These are phyloP conservation scores for Colletotrichum shisoi DNA, from an alignment of 2,329 filamentous ascomycete species.

Conservation along the genomic window DNA sequence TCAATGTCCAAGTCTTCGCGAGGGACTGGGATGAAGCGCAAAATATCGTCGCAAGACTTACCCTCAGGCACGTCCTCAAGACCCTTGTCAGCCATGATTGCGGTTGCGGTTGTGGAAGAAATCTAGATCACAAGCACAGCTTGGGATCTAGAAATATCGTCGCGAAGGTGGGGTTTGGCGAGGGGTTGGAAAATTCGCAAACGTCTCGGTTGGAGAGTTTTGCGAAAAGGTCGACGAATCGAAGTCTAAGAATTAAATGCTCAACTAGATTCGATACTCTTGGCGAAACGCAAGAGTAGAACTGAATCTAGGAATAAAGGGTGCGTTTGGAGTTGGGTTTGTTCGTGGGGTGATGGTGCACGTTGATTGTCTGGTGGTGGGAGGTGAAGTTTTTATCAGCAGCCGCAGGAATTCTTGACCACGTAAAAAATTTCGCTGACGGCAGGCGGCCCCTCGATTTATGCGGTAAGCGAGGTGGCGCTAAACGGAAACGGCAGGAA, in stretches of 20 bases:
- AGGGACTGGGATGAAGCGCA: not conserved
- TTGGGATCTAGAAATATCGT: conserved; percentile 70
- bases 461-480: conserved; percentile 39
- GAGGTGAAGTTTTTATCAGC: conserved; percentile 40
- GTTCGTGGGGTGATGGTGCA: conserved; percentile 44
- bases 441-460: conserved; percentile 39
- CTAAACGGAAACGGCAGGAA: conserved; percentile 32
- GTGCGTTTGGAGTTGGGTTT: conserved; percentile 34
- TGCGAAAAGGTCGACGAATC: conserved; percentile 43
- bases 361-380: conserved; percentile 44
- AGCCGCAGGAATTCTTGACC: conserved; percentile 37
- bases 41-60: conserved; percentile 28
- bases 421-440: conserved; percentile 50
- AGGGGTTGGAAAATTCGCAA: conserved; percentile 52
- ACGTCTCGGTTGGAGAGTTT: conserved; percentile 37
- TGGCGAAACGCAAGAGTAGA: conserved; percentile 54
- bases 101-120: conserved; percentile 64
- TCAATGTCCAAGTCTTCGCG: not conserved
- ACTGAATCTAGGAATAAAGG: conserved; percentile 53
- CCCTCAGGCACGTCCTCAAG: conserved; percentile 97
- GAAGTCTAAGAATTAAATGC: conserved; percentile 45
- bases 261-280: conserved; percentile 59
- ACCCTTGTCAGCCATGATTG: conserved; percentile 99
- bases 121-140: conserved; percentile 79
- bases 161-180: conserved; percentile 42